Evolutionary conservation across 2,329 filamentous ascomycete genomes (phyloP).

Genomic region (Penicillium rolfsii): DNA sequence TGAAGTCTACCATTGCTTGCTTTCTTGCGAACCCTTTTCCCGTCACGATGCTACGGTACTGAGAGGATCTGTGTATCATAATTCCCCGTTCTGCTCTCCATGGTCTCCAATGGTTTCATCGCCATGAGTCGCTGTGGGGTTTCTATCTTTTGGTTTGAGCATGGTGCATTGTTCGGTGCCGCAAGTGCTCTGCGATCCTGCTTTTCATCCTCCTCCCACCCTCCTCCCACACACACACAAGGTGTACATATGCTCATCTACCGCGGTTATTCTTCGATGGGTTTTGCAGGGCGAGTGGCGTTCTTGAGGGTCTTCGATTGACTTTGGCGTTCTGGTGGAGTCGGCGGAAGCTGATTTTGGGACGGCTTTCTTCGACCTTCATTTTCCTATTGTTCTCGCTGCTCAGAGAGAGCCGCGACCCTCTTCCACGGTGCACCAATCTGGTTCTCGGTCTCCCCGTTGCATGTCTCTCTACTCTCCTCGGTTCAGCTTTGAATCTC

Average conservation of each 20-base stretch:
- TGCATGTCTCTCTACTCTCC: background rate
- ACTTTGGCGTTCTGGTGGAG: conserved; percentile 24
- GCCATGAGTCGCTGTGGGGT: conserved; percentile 9
- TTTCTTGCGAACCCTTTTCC: conserved; percentile 16
- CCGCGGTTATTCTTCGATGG: conserved; percentile 16
- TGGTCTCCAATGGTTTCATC: conserved; percentile 7
- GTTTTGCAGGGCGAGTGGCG: conserved; percentile 27
- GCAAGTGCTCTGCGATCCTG: conserved; percentile 12
- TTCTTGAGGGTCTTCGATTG: conserved; percentile 21
- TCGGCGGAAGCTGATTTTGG: conserved; percentile 7
- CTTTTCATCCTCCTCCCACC: background rate
- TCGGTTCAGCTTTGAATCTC: background rate
- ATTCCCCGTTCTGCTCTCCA: conserved; percentile 22
- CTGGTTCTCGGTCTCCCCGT: background rate
- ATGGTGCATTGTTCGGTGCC: conserved; percentile 26
- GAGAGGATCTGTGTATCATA: conserved; percentile 36
- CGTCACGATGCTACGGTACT: conserved; percentile 27
- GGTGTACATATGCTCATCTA: conserved; percentile 24
- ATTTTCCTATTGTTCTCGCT: conserved; percentile 1
- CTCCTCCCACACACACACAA: background rate
- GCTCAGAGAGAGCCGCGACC: conserved; percentile 3
- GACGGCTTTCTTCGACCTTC: conserved; percentile 7
- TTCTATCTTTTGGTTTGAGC: conserved; percentile 14
- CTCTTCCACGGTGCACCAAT: background rate
- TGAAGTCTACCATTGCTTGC: conserved; percentile 11